phyloP scores from a whole-genome alignment of 495 filamentous ascomycete genomes.

The Neurospora sp. region DNA sequence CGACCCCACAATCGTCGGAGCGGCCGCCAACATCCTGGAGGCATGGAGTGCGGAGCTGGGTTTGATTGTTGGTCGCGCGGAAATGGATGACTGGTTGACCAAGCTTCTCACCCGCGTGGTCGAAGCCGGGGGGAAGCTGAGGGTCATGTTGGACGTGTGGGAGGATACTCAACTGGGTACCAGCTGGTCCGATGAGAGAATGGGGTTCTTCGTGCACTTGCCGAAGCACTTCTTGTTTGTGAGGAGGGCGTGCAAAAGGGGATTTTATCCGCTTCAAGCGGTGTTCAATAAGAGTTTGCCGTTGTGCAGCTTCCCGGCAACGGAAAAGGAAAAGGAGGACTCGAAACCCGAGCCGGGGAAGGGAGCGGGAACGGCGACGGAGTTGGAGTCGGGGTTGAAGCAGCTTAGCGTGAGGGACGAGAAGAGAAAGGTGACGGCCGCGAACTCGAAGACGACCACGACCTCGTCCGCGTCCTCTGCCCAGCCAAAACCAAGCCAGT shows the following conservation, averaged over 20 bases:
- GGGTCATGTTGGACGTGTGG: constrained; percentile 1
- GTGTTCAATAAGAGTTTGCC: neutral
- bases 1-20: neutral
- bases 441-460: constrained; percentile 13
- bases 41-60: neutral
- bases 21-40: accelerated
- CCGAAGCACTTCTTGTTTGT: constrained; percentile 7
- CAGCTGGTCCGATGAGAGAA: constrained; percentile 15
- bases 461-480: neutral
- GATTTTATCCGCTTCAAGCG: accelerated
- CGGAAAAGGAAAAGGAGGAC: constrained; percentile 1
- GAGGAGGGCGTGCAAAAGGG: neutral
- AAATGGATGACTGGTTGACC: neutral
- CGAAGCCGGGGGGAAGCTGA: constrained; percentile 7
- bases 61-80: neutral
- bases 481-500: constrained; percentile 7
- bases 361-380: neutral
- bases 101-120: constrained; percentile 20
- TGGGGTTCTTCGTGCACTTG: constrained; percentile 22
- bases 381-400: neutral
- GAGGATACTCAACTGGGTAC: neutral
- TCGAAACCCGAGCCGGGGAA: constrained; percentile 1
- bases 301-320: neutral
- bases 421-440: constrained; percentile 13
- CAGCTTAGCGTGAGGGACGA: neutral